These are phyloP conservation scores for Teunomyces pallodes DNA, from an alignment of 805 yeast species.

Conservation along the genomic window DNA sequence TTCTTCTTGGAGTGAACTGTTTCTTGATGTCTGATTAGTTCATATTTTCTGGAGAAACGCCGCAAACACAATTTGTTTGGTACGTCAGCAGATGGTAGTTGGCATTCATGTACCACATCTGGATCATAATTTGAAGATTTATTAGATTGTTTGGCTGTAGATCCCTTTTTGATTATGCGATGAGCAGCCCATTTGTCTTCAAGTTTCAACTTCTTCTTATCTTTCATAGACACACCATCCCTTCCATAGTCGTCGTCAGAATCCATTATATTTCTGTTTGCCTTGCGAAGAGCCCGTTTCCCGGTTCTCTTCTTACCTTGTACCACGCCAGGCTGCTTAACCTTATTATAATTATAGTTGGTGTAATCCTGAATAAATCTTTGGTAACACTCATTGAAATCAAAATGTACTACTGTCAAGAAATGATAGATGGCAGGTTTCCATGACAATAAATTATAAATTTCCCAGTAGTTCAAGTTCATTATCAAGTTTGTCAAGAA, in stretches of 20 bases:
- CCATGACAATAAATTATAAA: constrained; percentile 39
- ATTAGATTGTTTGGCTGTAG: constrained; percentile 18
- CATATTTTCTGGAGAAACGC: constrained; percentile 66
- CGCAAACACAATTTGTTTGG: constrained; percentile 40
- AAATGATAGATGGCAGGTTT: constrained; percentile 43
- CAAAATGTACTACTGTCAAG: constrained; percentile 36
- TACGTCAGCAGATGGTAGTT: constrained; percentile 43
- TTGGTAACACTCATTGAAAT: constrained; percentile 38
- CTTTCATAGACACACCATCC: constrained; percentile 6
- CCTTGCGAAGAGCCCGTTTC: background rate
- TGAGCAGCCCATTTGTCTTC: constrained; percentile 29
- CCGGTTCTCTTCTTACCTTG: background rate
- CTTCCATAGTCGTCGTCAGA: background rate
- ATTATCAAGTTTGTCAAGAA: constrained; percentile 37
- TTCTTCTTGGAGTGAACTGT: constrained; percentile 91
- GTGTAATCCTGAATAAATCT: constrained; percentile 34
- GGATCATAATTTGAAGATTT: constrained; percentile 46
- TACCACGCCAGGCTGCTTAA: constrained; percentile 13
- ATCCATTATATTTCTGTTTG: background rate
- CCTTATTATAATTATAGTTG: constrained; percentile 22
- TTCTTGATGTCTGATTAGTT: constrained; percentile 91
- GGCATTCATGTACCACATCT: constrained; percentile 47
- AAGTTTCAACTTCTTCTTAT: constrained; percentile 16
- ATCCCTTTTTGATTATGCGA: constrained; percentile 23
- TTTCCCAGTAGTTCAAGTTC: constrained; percentile 44